These are phyloP conservation scores for Phalaenopsis equestris DNA, from an alignment of 106 monocot species.

Conservation along the genomic window DNA sequence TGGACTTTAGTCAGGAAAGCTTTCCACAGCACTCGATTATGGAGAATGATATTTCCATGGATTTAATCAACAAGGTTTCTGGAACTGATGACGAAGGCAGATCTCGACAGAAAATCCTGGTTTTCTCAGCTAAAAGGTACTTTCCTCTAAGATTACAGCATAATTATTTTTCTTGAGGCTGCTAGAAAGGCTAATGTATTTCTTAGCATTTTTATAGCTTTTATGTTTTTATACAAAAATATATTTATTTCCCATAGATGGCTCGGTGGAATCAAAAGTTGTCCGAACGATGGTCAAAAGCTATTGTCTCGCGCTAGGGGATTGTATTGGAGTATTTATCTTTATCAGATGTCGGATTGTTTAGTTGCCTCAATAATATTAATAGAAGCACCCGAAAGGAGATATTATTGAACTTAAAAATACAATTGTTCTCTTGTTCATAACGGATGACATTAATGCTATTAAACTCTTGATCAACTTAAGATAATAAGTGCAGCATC, in stretches of 20 bases:
- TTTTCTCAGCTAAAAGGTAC: conserved; percentile 92
- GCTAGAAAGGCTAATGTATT: not conserved
- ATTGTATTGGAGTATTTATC: too few species aligned
- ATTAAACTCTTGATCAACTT: too few species aligned
- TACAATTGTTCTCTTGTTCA: too few species aligned
- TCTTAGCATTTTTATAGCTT: not conserved
- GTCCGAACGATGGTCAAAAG: too few species aligned
- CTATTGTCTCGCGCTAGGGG: too few species aligned
- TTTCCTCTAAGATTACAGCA: not conserved
- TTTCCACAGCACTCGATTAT: conserved; percentile 31
- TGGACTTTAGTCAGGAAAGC: conserved; percentile 36
- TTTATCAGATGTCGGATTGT: too few species aligned
- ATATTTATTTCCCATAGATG: not conserved
- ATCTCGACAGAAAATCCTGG: conserved; percentile 82
- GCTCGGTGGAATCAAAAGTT: not conserved
- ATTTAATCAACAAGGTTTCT: conserved; percentile 78
- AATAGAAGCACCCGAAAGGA: too few species aligned
- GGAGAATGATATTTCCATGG: conserved; percentile 65
- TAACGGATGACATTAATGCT: too few species aligned
- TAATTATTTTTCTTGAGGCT: not conserved
- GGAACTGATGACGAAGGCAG: conserved; percentile 88
- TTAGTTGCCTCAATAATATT: too few species aligned
- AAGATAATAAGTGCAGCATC: too few species aligned
- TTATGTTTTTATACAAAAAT: not conserved
- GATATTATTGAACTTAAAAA: too few species aligned